Percentiles rank a stretch among this genome's conserved stretches.
These are phyloP conservation scores for Aspergillus fumigatiaffinis DNA, from an alignment of 2,329 filamentous ascomycete species.

Conservation along the genomic window DNA sequence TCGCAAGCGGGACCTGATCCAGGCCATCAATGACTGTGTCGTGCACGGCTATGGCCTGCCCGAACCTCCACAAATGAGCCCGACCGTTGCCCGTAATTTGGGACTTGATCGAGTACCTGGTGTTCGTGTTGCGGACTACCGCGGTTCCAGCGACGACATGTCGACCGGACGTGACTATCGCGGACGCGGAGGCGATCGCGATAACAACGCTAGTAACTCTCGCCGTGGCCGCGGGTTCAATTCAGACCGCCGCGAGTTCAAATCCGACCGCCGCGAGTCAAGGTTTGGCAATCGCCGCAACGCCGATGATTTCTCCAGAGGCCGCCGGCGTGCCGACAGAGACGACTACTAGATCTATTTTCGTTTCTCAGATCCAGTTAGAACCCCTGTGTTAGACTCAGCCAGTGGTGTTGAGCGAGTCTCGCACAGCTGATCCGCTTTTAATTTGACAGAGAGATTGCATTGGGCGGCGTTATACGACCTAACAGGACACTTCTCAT, in stretches of 20 bases:
- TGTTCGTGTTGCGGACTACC: conserved; percentile 16
- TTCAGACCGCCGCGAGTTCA: background rate
- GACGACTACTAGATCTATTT: background rate
- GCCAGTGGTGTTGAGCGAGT: background rate
- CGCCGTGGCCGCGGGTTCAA: background rate
- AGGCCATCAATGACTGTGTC: conserved; percentile 43
- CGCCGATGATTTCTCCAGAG: background rate
- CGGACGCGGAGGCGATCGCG: background rate
- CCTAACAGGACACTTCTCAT: background rate
- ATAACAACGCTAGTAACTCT: background rate
- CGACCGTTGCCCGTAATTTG: conserved; percentile 23
- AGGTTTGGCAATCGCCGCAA: background rate
- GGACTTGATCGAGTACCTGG: conserved; percentile 25
- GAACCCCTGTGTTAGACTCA: background rate
- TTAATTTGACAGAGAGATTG: conserved; percentile 7
- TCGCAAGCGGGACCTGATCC: conserved; percentile 39
- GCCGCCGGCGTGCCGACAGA: background rate
- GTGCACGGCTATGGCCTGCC: conserved; percentile 46
- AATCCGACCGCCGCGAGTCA: background rate
- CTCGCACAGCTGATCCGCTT: conserved; percentile 8
- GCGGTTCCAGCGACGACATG: background rate
- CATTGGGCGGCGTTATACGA: conserved; percentile 26
- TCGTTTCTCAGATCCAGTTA: background rate
- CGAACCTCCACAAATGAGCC: conserved; percentile 33
- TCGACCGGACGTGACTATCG: background rate